Percentiles rank a stretch among this genome's conserved stretches.
These are phyloP conservation scores for Backusella australiensis DNA, from an alignment of 192 early-diverging fungal species.

Conservation along the genomic window DNA sequence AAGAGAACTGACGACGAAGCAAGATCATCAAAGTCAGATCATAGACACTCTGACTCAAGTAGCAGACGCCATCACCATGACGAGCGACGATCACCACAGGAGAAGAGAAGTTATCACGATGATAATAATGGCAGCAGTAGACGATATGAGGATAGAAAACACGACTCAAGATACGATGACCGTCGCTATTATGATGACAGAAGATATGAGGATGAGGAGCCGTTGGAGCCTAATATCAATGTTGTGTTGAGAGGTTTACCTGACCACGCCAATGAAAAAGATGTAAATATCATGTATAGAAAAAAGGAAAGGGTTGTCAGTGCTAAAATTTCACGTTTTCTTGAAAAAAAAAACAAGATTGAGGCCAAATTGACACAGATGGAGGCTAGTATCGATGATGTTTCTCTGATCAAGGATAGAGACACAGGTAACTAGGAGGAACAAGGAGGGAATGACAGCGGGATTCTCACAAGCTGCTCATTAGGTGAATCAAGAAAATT, in stretches of 20 bases:
- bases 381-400: conserved; percentile 41
- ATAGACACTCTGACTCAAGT: not conserved
- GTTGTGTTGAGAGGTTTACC: conserved; percentile 38
- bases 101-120: not conserved
- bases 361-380: conserved; percentile 29
- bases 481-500: conserved; percentile 41
- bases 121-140: not conserved
- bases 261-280: conserved; percentile 22
- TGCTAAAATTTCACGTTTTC: not conserved
- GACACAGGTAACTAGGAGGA: conserved; percentile 30
- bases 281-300: conserved; percentile 24
- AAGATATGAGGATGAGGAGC: conserved; percentile 13
- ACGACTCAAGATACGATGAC: conserved; percentile 4
- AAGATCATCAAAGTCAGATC: not conserved
- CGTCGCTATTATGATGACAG: not conserved
- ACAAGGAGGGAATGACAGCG: not conserved
- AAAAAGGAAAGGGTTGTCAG: not conserved
- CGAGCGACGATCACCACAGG: not conserved
- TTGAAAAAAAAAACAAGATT: conserved; percentile 23
- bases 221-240: conserved; percentile 36
- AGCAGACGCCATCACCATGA: not conserved
- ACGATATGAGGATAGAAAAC: not conserved
- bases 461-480: not conserved
- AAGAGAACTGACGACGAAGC: not conserved
- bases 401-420: conserved; percentile 36